These are phyloP conservation scores for Coniochaeta sp. DNA, from an alignment of 2,329 filamentous ascomycete genomes.

Conservation along the genomic window DNA sequence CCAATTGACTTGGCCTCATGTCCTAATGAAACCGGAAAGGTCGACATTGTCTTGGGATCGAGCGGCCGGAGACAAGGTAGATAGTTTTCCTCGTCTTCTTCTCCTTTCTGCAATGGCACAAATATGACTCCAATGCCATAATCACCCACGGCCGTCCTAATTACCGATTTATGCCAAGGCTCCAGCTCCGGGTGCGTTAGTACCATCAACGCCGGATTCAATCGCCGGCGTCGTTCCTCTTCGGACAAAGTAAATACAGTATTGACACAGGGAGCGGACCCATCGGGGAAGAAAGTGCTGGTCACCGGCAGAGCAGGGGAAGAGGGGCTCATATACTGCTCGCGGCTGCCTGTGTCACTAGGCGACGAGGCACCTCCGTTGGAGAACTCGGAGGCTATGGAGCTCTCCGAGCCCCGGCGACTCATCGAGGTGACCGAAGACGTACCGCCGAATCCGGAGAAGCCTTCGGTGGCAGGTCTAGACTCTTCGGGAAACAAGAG, in stretches of 20 bases:
- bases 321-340: slow-evolving; percentile 16
- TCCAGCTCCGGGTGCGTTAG: slow-evolving; percentile 21
- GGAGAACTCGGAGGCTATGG: too few species aligned
- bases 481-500: slow-evolving; percentile 23
- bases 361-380: too few species aligned
- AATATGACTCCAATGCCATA: slow-evolving; percentile 22
- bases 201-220: slow-evolving; percentile 20
- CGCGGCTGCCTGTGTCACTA: slow-evolving; percentile 8
- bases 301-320: slow-evolving; percentile 5
- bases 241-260: slow-evolving; percentile 12
- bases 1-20: slow-evolving; percentile 11
- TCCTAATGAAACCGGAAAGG: slow-evolving; percentile 10
- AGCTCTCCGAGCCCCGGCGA: too few species aligned
- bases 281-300: neutral
- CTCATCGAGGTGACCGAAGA: slow-evolving; percentile 12
- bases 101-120: slow-evolving; percentile 17
- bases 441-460: slow-evolving; percentile 20
- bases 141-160: slow-evolving; percentile 16
- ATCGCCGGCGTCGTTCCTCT: slow-evolving; percentile 10
- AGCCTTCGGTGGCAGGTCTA: slow-evolving; percentile 18
- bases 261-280: slow-evolving; percentile 1
- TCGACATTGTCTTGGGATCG: slow-evolving; percentile 18
- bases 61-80: slow-evolving; percentile 17
- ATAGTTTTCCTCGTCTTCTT: slow-evolving; percentile 12
- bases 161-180: slow-evolving; percentile 18